Conservation (phyloP, 768 basidiomycete species). For the Strobilomyces dryophilus region DNA sequence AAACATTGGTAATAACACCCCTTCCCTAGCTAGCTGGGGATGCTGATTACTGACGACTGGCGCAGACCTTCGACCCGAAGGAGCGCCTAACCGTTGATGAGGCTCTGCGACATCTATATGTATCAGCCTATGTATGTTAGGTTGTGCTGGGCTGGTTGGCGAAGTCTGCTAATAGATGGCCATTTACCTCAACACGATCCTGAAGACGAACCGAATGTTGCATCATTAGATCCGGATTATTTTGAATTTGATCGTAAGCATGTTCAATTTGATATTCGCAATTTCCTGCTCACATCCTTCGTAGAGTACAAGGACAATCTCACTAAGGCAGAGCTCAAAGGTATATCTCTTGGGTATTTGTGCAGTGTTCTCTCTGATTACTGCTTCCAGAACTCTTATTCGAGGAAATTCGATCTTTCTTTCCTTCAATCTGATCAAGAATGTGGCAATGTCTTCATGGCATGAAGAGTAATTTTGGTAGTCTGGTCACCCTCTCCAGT, state of each 20-base stretch:
- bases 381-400: slow-evolving; percentile 56
- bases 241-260: slow-evolving; percentile 85
- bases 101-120: slow-evolving; percentile 79
- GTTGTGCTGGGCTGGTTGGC: not conserved
- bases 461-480: not conserved
- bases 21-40: slow-evolving; percentile 26
- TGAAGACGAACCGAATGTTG: slow-evolving; percentile 83
- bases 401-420: slow-evolving; percentile 78
- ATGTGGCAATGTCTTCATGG: too few relatives aligned
- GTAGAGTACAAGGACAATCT: slow-evolving; percentile 70
- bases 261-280: not conserved
- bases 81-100: slow-evolving; percentile 81
- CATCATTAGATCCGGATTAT: slow-evolving; percentile 76
- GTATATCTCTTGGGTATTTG: slow-evolving; percentile 1
- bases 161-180: slow-evolving; percentile 1
- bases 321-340: slow-evolving; percentile 73
- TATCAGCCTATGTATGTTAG: slow-evolving; percentile 62
- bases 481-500: not conserved
- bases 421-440: slow-evolving; percentile 51
- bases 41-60: not conserved
- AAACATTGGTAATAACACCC: slow-evolving; percentile 51
- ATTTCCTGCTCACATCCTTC: slow-evolving; percentile 6
- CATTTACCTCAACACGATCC: slow-evolving; percentile 62
- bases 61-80: slow-evolving; percentile 81
- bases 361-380: slow-evolving; percentile 6